Conservation (phyloP, 352 stramenopile genomes). For the Globisporangium solare region DNA sequence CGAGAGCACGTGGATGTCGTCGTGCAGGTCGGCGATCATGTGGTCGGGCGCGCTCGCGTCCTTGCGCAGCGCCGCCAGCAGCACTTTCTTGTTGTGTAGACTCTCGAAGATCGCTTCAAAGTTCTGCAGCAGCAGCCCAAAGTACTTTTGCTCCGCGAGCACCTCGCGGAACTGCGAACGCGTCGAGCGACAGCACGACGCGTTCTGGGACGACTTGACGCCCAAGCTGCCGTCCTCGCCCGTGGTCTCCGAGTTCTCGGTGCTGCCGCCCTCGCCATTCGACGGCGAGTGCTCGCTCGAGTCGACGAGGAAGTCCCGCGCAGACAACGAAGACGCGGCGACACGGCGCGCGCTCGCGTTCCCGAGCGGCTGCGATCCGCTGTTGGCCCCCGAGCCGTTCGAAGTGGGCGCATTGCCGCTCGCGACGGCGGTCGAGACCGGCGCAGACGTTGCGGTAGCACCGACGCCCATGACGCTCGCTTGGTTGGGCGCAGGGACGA, state of each 20-base stretch:
- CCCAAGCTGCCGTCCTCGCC: conserved; percentile 52
- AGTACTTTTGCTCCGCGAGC: conserved; percentile 80
- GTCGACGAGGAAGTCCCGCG: conserved; percentile 8
- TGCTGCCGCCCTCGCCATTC: conserved; percentile 42
- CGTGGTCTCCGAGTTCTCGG: conserved; percentile 79
- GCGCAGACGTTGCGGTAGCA: not conserved
- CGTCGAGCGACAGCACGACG: conserved; percentile 22
- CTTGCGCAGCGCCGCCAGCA: conserved; percentile 65
- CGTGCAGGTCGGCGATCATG: conserved; percentile 68
- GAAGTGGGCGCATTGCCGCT: not conserved
- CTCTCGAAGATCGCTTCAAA: conserved; percentile 84
- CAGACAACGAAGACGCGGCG: not conserved
- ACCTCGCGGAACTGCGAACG: conserved; percentile 31
- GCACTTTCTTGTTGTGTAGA: conserved; percentile 81
- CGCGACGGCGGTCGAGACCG: conserved; percentile 4
- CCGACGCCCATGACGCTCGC: not conserved
- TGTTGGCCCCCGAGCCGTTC: conserved; percentile 2
- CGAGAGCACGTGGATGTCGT: conserved; percentile 79
- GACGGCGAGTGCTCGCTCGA: conserved; percentile 24
- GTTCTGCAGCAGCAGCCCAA: conserved; percentile 75
- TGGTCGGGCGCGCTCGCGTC: conserved; percentile 64
- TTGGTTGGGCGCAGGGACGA: conserved; percentile 18
- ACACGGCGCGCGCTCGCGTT: not conserved
- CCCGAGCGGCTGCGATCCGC: not conserved
- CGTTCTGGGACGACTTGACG: conserved; percentile 43